Evolutionary conservation across 371 early-diverging fungal genomes (phyloP).

Genomic region (Mortierella sp.): DNA sequence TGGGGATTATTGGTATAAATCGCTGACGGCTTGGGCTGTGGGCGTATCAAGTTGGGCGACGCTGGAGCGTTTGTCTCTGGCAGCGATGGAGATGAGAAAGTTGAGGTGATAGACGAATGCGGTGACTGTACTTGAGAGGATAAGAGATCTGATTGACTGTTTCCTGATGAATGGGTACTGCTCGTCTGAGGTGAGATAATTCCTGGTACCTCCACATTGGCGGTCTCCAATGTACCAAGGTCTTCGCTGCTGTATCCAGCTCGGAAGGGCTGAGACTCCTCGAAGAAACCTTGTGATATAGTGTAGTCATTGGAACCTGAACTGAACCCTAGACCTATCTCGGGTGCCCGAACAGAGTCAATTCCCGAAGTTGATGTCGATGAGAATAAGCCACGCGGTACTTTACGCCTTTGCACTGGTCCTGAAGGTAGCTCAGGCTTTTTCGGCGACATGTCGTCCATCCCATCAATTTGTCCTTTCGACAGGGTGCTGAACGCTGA

Average conservation of each 20-base stretch:
- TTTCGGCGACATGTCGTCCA: neutral
- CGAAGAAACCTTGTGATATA: neutral
- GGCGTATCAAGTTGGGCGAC: constrained; percentile 14
- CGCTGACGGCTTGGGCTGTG: constrained; percentile 33
- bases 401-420: constrained; percentile 19
- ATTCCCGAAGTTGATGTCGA: neutral
- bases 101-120: constrained; percentile 1
- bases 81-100: constrained; percentile 7
- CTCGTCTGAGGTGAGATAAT: neutral
- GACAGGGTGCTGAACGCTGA: neutral
- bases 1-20: constrained; percentile 16
- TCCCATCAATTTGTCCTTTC: neutral
- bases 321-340: neutral
- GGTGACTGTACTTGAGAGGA: constrained; percentile 22
- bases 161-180: neutral
- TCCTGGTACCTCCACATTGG: neutral
- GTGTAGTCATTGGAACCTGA: neutral
- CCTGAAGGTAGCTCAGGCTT: neutral
- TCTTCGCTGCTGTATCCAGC: neutral
- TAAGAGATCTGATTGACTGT: constrained; percentile 3
- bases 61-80: constrained; percentile 10
- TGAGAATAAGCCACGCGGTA: constrained; percentile 42
- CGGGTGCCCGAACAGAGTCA: neutral
- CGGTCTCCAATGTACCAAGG: neutral
- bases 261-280: neutral